Evolutionary conservation across 495 filamentous ascomycete species (phyloP).

Genomic region (Tirmania nivea): DNA sequence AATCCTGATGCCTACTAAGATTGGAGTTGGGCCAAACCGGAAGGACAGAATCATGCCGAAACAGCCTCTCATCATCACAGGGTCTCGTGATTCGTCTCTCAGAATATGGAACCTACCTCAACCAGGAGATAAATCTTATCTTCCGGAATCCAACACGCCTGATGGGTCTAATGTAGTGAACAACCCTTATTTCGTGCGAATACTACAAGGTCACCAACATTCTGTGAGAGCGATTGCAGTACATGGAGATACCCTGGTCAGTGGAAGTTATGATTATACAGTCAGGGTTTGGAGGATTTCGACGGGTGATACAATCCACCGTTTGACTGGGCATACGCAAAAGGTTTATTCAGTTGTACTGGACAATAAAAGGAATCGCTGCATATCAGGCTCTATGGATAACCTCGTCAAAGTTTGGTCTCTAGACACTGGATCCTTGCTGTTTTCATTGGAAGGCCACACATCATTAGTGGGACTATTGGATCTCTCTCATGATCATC

Average conservation of each 20-base stretch:
- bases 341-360: constrained; percentile 98
- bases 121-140: constrained; percentile 47
- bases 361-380: constrained; percentile 76
- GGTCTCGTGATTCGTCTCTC: constrained; percentile 82
- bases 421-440: constrained; percentile 60
- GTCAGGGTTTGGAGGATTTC: constrained; percentile 97
- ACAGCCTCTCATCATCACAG: constrained; percentile 87
- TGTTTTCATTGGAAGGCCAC: constrained; percentile 87
- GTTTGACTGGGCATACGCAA: constrained; percentile 67
- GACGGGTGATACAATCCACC: constrained; percentile 71
- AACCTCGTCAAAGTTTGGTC: constrained; percentile 97
- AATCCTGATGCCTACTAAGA: constrained; percentile 69
- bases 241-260: constrained; percentile 90
- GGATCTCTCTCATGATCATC: constrained; percentile 62
- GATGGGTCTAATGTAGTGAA: constrained; percentile 46
- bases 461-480: constrained; percentile 82
- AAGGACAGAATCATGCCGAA: constrained; percentile 69
- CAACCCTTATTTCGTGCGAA: constrained; percentile 84
- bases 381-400: constrained; percentile 97
- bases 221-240: constrained; percentile 97
- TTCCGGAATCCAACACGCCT: constrained; percentile 27
- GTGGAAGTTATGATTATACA: constrained; percentile 89
- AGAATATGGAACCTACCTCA: constrained; percentile 93
- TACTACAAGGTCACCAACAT: constrained; percentile 66
- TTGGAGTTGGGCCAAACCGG: constrained; percentile 51